These are phyloP conservation scores for Sugiyamaella valdiviana DNA, from an alignment of 805 yeast genomes.

Conservation along the genomic window DNA sequence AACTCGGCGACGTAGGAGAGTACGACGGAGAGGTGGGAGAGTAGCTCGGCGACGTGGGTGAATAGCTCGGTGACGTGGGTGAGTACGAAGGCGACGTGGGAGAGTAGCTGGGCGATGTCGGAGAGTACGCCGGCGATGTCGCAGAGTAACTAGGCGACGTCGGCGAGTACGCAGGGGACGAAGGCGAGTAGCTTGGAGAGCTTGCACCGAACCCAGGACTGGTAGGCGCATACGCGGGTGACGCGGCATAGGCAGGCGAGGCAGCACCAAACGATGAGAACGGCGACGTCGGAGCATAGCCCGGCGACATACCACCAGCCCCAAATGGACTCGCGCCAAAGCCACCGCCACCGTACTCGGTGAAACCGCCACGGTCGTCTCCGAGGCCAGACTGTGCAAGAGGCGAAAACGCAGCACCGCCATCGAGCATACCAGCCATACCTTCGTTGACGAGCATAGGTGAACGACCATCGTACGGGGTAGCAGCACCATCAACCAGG, in stretches of 20 bases:
- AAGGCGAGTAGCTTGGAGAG: slow-evolving; percentile 62
- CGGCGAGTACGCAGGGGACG: slow-evolving; percentile 70
- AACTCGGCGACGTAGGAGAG: slow-evolving; percentile 60
- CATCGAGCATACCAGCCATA: slow-evolving; percentile 41
- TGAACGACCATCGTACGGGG: slow-evolving; percentile 74
- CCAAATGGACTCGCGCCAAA: slow-evolving; percentile 51
- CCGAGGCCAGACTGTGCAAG: slow-evolving; percentile 77
- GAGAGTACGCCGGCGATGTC: slow-evolving; percentile 73
- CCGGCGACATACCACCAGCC: slow-evolving; percentile 45
- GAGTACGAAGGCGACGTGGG: slow-evolving; percentile 63
- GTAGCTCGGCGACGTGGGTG: slow-evolving; percentile 68
- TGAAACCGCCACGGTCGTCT: slow-evolving; percentile 78
- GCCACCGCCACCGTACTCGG: slow-evolving; percentile 76
- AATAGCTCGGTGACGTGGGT: slow-evolving; percentile 63
- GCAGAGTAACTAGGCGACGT: slow-evolving; percentile 76
- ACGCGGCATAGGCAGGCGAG: slow-evolving; percentile 43
- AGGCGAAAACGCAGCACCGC: slow-evolving; percentile 78
- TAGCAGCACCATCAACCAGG: slow-evolving; percentile 67
- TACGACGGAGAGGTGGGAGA: slow-evolving; percentile 69
- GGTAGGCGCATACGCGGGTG: slow-evolving; percentile 66
- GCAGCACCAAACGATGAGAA: slow-evolving; percentile 56
- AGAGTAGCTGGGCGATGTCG: slow-evolving; percentile 63
- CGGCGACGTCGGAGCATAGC: slow-evolving; percentile 72
- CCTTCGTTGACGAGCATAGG: slow-evolving; percentile 35
- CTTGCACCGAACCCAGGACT: slow-evolving; percentile 61